Base-by-base conservation (phyloP, 2,329 filamentous ascomycete genomes). In the Dothideomycetes sp. region DNA sequence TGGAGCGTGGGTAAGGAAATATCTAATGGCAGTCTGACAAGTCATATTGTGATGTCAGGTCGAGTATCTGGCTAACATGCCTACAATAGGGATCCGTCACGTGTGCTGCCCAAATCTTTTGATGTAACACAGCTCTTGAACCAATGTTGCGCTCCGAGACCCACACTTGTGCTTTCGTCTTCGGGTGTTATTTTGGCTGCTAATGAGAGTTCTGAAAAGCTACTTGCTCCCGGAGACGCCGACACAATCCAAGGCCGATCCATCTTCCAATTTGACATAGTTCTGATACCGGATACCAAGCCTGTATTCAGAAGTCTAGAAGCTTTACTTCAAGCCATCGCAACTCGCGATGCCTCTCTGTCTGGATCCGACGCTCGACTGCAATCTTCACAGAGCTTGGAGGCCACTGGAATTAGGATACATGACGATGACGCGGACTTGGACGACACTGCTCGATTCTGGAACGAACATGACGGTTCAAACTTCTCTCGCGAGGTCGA, bases 81-180 rank as follows among this genome's bases (percentile, higher is more conserved):
- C n/a, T n/a, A n/a, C n/a, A n/a, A n/a, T n/a, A n/a, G n/a, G n/a
- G n/a, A n/a, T n/a, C n/a, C n/a, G n/a, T n/a, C n/a, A n/a, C n/a
- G n/a, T n/a, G n/a, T n/a, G n/a, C n/a, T n/a, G n/a, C n/a, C n/a
- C n/a, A n/a, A n/a, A n/a, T n/a, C n/a, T n/a, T n/a, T n/a, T n/a
- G n/a, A n/a, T n/a, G n/a, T n/a, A n/a, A n/a, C n/a, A n/a, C n/a
- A n/a, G n/a, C n/a, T n/a, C n/a, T n/a, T n/a, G n/a, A n/a, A n/a
- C n/a, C n/a, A n/a, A n/a, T n/a, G n/a, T n/a, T n/a, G n/a, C n/a
- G n/a, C n/a, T n/a, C n/a, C n/a, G n/a, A n/a, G n/a, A n/a, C n/a
- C n/a, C n/a, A n/a, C n/a, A n/a, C n/a, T n/a, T n/a, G n/a, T 33
- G 31, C 31, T 33, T 10, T 33, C 31, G 18, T 33, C 31, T 5